Base-by-base conservation (phyloP, 345 rosid species). In the Populus euphratica region DNA sequence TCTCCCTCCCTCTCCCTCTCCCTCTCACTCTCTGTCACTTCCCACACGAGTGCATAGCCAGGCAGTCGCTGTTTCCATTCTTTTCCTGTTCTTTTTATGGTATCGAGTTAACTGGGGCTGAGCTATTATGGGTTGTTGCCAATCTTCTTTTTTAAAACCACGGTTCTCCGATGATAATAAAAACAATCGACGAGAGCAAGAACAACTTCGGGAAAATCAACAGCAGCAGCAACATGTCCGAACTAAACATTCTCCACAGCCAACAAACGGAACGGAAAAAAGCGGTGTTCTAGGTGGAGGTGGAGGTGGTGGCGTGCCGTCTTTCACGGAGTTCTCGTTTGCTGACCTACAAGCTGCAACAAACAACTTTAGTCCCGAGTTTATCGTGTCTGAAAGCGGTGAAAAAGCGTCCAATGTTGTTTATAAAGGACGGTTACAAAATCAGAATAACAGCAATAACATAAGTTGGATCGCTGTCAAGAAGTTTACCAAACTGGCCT, bases 301-400 rank as follows among this genome's bases (percentile, higher is more conserved):
- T 23, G 59, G 29, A 6, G 81, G 80, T 35, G 84, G 79, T 5
- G 86, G 73, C 72, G 79, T 79, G 12, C 86, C 85, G 2, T 81
- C 80, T 73, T 86, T 95, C 79, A 73, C 82, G 12, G 97, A 91
- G 93, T 94, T 89, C 87, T 89, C 94, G 0, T 84, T 88, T 5
- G 81, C 89, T 23, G 99, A 91, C 78, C 90, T 95, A 35, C 91
- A 86, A 77, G 86, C 91, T 20, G 99, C 99, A 27, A 95, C 99
- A 33, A 88, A 89, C 79, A 87, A 92, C 85, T 95, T 93, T 83
- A 82, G 89, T 89, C 29, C 91, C 71, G 92, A 95, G 64, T 84
- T 81, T 25, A 86, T 95, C 78, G 90, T 93, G 0, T 95, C 97
- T 2, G 94, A 86, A 86, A 83, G 90, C 81, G 90, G 94, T 16